Conservation (phyloP, 2,329 filamentous ascomycete species). For the Stagonosporopsis rhizophila region DNA sequence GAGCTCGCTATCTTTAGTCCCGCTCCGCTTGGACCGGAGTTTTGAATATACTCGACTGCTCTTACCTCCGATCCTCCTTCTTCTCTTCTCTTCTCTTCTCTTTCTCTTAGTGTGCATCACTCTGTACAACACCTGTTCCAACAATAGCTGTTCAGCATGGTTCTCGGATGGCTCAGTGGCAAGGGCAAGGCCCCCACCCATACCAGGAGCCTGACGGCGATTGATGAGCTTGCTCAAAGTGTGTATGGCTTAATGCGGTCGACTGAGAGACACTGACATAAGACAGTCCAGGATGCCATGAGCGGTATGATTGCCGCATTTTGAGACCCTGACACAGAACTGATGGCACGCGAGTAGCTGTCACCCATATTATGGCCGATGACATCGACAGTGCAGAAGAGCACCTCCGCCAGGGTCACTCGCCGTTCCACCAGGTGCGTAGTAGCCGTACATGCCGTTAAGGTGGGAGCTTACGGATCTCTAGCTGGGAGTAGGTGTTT, state of each 20-base stretch:
- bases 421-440: constrained; percentile 80
- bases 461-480: constrained; percentile 27
- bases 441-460: neutral
- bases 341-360: constrained; percentile 56
- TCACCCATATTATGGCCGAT: constrained; percentile 82
- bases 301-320: constrained; percentile 46
- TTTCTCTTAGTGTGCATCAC: constrained; percentile 13
- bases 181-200: constrained; percentile 50
- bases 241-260: neutral
- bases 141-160: constrained; percentile 28
- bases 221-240: constrained; percentile 66
- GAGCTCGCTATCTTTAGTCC: constrained; percentile 16
- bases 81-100: constrained; percentile 2
- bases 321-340: constrained; percentile 20
- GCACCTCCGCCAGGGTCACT: constrained; percentile 73
- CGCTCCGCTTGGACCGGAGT: constrained; percentile 13
- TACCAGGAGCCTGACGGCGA: constrained; percentile 63
- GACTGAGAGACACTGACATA: constrained; percentile 1
- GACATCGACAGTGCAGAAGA: constrained; percentile 85
- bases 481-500: constrained; percentile 78
- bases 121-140: constrained; percentile 2
- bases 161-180: constrained; percentile 50
- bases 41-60: constrained; percentile 11
- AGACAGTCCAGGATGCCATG: constrained; percentile 56
- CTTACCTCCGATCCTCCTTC: constrained; percentile 9